Evolutionary conservation across 352 stramenopile genomes (phyloP).

Genomic region (Pythium rishiriense): DNA sequence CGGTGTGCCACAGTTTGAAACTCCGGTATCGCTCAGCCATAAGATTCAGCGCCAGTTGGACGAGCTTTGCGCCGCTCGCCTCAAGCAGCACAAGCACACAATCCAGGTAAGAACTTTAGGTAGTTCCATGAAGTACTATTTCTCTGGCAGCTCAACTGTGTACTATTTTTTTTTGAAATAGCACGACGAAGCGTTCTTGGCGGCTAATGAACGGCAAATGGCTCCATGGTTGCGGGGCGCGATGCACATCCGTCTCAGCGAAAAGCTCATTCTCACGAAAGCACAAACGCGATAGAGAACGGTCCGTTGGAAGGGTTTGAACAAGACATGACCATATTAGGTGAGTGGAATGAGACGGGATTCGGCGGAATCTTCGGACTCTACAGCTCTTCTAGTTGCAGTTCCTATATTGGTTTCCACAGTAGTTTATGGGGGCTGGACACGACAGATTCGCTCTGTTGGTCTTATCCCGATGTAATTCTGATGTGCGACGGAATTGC

Average conservation of each 20-base stretch:
- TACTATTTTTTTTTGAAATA: slow-evolving; percentile 19
- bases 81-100: slow-evolving; percentile 26
- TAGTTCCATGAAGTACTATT: neutral
- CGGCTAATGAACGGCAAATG: slow-evolving; percentile 44
- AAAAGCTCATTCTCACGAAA: slow-evolving; percentile 51
- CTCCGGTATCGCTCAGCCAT: slow-evolving; percentile 32
- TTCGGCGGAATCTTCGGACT: neutral
- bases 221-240: slow-evolving; percentile 65
- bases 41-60: slow-evolving; percentile 25
- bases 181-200: slow-evolving; percentile 55
- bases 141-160: neutral
- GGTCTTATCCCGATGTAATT: no score
- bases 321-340: no score
- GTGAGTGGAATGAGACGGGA: neutral
- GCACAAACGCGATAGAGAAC: slow-evolving; percentile 4
- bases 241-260: slow-evolving; percentile 64
- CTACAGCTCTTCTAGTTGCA: no score
- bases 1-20: slow-evolving; percentile 14
- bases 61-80: slow-evolving; percentile 2
- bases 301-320: no score
- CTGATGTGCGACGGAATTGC: no score
- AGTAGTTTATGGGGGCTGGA: no score
- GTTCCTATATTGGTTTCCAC: no score
- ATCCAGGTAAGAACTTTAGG: slow-evolving; percentile 33
- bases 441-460: no score